Base-by-base conservation (phyloP, 371 early-diverging fungal species). In the Mucor mucedo region DNA sequence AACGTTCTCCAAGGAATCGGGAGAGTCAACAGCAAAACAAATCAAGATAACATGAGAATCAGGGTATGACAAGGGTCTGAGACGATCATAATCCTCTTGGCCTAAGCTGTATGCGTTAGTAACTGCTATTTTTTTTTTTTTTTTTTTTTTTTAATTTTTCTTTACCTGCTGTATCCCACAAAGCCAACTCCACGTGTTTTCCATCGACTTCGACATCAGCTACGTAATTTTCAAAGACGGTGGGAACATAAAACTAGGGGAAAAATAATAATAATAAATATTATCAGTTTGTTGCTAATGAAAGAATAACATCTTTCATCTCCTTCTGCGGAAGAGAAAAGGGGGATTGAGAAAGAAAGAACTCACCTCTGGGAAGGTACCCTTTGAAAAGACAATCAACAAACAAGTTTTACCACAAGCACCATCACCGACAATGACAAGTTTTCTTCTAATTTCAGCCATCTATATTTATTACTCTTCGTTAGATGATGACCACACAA, bases 121-220 rank as follows among this genome's bases (percentile, higher is more conserved):
- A 40, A 16, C 4, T 39, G 4, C 7, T 33, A 8, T 35, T 54
- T 6, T 16, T 3, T 44, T 32, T 13, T 39, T 21, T 21, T 0
- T 21, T 21, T 21, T 21, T 21, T 21, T 21, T 21, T 21, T 21
- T 21, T 21, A 21, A 21, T 21, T 41, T 21, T 39, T 30, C 32
- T 42, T 55, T 89, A 78, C 96, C 97, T 52, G 99, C 98, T 27
- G 99, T 98, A 90, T 99, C 98, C 98, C 98, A 98, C 45, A 99
- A 81, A 35, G 96, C 95, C 35, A 99, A 85, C 79, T 98, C 96
- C 39, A 98, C 93, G 10, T 87, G 87, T 79, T 88, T 90, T 70
- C 93, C 94, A 82, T 98, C 97, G 14, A 97, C 91, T 63, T 91
- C 87, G 62, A 98, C 93, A 73, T 95, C 95, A 47, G 92, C 92